Evolutionary conservation across 352 stramenopile species (phyloP).

Genomic region (Phytophthora meadii): DNA sequence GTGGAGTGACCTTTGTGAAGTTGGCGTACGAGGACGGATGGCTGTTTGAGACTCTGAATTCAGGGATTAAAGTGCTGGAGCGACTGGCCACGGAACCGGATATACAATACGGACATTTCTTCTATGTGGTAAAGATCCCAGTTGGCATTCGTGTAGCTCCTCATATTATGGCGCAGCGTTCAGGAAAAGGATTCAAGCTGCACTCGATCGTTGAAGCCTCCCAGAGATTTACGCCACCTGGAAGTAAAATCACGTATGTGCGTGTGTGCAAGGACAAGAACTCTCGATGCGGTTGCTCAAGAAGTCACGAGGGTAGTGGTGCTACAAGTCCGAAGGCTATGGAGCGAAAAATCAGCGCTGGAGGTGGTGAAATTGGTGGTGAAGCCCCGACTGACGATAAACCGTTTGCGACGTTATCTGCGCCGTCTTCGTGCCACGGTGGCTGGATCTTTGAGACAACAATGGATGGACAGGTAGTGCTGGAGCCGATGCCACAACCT

Average conservation of each 20-base stretch:
- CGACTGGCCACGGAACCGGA: constrained; percentile 65
- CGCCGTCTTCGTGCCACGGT: constrained; percentile 56
- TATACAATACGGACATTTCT: constrained; percentile 82
- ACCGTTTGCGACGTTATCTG: constrained; percentile 24
- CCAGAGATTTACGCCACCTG: constrained; percentile 80
- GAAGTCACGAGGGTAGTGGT: constrained; percentile 42
- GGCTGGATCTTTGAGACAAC: constrained; percentile 89
- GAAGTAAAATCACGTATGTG: constrained; percentile 87
- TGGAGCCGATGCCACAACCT: constrained; percentile 72
- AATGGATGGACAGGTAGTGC: constrained; percentile 83
- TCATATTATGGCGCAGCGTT: constrained; percentile 85
- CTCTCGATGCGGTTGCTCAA: constrained; percentile 59
- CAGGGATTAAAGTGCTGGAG: constrained; percentile 81
- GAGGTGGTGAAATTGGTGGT: constrained; percentile 10
- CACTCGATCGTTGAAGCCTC: constrained; percentile 87
- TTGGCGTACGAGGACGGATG: constrained; percentile 85
- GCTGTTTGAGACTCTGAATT: constrained; percentile 84
- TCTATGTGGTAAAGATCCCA: constrained; percentile 85
- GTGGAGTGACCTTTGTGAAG: constrained; percentile 80
- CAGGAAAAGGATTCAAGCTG: constrained; percentile 81
- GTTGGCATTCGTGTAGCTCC: constrained; percentile 83
- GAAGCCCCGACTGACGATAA: constrained; percentile 16
- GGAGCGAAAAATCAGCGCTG: constrained; percentile 26
- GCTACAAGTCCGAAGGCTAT: constrained; percentile 33
- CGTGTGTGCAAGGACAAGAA: constrained; percentile 84